These are phyloP conservation scores for Vickermania ingenoplastis DNA, from an alignment of 208 protist species.

Conservation along the genomic window DNA sequence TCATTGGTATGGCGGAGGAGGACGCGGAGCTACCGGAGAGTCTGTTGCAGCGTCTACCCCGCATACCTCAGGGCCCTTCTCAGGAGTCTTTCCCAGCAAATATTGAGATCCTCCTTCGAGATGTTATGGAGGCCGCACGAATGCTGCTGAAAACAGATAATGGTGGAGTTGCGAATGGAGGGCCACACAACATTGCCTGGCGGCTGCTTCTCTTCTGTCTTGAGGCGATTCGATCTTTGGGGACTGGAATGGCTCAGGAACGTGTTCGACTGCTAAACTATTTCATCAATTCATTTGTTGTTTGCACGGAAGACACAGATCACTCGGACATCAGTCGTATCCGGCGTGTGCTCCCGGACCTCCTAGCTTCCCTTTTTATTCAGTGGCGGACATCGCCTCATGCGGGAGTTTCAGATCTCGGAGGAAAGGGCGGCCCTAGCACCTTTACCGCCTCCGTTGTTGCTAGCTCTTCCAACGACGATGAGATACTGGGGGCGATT, in stretches of 20 bases:
- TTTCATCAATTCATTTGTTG: neutral
- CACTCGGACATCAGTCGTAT: neutral
- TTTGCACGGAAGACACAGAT: neutral
- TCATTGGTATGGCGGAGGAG: slow-evolving; percentile 2
- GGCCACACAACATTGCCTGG: neutral
- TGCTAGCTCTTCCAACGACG: neutral
- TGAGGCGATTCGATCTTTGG: neutral
- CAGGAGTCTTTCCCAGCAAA: neutral
- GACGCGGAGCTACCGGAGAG: neutral
- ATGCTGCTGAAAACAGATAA: neutral
- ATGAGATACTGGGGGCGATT: neutral
- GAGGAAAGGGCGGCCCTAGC: too few relatives aligned
- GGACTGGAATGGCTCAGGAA: neutral
- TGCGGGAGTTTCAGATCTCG: neutral
- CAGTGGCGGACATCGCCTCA: neutral
- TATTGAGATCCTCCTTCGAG: neutral
- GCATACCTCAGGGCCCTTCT: neutral
- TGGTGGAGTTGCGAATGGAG: neutral
- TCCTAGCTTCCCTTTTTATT: neutral
- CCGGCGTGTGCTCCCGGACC: neutral
- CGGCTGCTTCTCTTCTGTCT: neutral
- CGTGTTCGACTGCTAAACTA: neutral
- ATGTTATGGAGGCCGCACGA: neutral
- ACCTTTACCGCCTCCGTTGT: neutral
- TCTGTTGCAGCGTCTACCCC: neutral